Evolutionary conservation across 139 green algal genomes (phyloP).

Genomic region (Volvox africanus): DNA sequence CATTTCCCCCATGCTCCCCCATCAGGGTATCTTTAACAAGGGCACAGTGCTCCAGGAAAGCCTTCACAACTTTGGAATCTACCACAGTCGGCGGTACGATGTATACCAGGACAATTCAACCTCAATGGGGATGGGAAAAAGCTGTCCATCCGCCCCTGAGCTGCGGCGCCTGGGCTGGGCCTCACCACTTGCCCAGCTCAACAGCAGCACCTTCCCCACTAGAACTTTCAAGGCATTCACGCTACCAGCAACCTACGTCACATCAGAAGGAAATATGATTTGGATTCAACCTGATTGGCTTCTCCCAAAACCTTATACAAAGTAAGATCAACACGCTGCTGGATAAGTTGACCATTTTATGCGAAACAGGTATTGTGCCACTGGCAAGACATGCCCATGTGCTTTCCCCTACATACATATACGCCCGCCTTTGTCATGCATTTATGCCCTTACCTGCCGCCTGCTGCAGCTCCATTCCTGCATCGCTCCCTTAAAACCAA

Average conservation of each 20-base stretch:
- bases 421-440: too few relatives aligned
- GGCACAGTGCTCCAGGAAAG: neutral
- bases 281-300: neutral
- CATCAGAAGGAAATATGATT: neutral
- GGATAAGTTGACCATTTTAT: too few relatives aligned
- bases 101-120: neutral
- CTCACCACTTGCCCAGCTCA: neutral
- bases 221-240: neutral
- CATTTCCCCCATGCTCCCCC: too few relatives aligned
- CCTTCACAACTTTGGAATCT: neutral
- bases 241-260: constrained; percentile 8
- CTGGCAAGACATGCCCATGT: too few relatives aligned
- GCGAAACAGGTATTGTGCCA: too few relatives aligned
- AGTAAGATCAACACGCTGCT: too few relatives aligned
- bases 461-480: too few relatives aligned
- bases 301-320: too few relatives aligned
- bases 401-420: too few relatives aligned
- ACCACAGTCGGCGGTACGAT: neutral
- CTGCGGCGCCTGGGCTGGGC: constrained; percentile 22
- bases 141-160: constrained; percentile 2
- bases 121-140: neutral
- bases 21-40: neutral
- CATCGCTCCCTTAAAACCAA: too few relatives aligned
- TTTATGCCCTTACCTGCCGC: too few relatives aligned
- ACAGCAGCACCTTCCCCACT: neutral